Conservation (phyloP, 2,329 filamentous ascomycete genomes). For the Sclerotinia sclerotiorum region DNA sequence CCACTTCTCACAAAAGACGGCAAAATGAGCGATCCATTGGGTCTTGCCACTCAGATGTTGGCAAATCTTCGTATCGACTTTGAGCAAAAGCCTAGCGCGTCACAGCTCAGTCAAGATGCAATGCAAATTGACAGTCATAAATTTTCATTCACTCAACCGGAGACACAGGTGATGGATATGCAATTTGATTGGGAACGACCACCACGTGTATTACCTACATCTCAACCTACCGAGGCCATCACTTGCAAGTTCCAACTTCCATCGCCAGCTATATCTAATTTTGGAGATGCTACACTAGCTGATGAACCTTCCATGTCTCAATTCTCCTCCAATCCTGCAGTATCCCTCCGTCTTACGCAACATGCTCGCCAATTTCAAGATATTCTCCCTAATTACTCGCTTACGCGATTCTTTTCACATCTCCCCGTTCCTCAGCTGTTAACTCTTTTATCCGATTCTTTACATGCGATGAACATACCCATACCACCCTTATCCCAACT, state of each 20-base stretch:
- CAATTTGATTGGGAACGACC: conserved; percentile 89
- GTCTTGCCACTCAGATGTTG: conserved; percentile 92
- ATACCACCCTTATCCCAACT: conserved; percentile 50
- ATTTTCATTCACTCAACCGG: conserved; percentile 82
- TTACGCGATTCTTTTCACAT: conserved; percentile 90
- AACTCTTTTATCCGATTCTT: conserved; percentile 74
- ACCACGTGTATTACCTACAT: conserved; percentile 39
- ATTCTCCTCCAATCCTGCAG: conserved; percentile 75
- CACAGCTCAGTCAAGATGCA: conserved; percentile 47
- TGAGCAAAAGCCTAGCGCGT: conserved; percentile 57
- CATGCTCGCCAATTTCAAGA: conserved; percentile 85
- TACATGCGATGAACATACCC: conserved; percentile 83
- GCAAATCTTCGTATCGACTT: conserved; percentile 90
- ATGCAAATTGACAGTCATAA: conserved; percentile 68
- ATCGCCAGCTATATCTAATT: not conserved
- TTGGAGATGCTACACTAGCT: conserved; percentile 53
- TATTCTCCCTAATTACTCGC: conserved; percentile 81
- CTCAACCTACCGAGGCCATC: conserved; percentile 47
- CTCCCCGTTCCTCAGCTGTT: conserved; percentile 74
- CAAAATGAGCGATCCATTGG: conserved; percentile 72
- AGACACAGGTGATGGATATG: conserved; percentile 69
- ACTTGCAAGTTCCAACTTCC: conserved; percentile 50
- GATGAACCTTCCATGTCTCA: conserved; percentile 87
- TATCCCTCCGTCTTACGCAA: conserved; percentile 84
- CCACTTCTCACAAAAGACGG: conserved; percentile 73